These are phyloP conservation scores for Ceratocystis variospora DNA, from an alignment of 2,329 filamentous ascomycete species.

Conservation along the genomic window DNA sequence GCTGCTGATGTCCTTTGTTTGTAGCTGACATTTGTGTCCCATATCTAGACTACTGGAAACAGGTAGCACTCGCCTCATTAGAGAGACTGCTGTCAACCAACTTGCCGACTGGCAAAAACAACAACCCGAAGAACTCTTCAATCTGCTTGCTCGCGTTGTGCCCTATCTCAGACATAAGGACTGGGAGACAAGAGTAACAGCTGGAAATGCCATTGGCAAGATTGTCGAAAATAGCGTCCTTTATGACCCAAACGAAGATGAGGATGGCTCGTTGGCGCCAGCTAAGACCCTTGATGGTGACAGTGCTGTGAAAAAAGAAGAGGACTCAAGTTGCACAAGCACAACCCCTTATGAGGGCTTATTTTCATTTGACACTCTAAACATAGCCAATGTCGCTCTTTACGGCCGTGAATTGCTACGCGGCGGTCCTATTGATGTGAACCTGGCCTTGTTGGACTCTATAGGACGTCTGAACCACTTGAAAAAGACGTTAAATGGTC, in stretches of 20 bases:
- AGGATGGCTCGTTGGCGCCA: constrained; percentile 27
- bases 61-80: constrained; percentile 87
- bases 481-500: constrained; percentile 71
- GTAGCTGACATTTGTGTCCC: neutral
- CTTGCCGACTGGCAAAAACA: constrained; percentile 96
- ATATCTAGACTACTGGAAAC: constrained; percentile 73
- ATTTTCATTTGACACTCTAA: constrained; percentile 52
- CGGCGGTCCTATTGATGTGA: constrained; percentile 75
- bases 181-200: constrained; percentile 90
- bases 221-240: constrained; percentile 78
- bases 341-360: constrained; percentile 22
- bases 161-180: constrained; percentile 89
- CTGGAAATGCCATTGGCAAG: constrained; percentile 85
- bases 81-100: constrained; percentile 93
- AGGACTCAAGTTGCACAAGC: constrained; percentile 31
- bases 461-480: constrained; percentile 69
- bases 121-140: constrained; percentile 94
- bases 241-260: constrained; percentile 77
- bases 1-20: neutral
- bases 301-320: constrained; percentile 44
- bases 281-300: constrained; percentile 24
- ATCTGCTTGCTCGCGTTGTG: constrained; percentile 83
- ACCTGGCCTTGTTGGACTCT: constrained; percentile 67
- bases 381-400: constrained; percentile 66
- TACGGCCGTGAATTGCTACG: constrained; percentile 74